These are phyloP conservation scores for Austroboletus eburneus DNA, from an alignment of 768 basidiomycete genomes.

Conservation along the genomic window DNA sequence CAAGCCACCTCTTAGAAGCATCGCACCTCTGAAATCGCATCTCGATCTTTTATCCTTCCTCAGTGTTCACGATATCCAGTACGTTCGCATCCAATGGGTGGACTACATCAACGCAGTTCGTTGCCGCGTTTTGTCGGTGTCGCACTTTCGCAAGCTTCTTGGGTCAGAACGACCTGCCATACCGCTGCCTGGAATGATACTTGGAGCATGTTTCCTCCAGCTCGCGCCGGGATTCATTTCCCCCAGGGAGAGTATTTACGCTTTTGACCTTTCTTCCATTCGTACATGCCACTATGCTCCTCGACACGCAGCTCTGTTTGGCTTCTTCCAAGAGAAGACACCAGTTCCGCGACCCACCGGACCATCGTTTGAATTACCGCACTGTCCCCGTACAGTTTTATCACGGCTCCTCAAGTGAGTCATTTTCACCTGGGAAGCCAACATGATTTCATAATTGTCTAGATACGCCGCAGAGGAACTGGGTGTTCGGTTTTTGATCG, in stretches of 20 bases:
- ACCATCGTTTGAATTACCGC: conserved; percentile 39
- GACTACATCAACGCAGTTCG: conserved; percentile 58
- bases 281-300: conserved; percentile 54
- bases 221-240: conserved; percentile 47
- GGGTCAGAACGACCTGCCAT: conserved; percentile 52
- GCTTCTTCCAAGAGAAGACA: conserved; percentile 62
- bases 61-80: conserved; percentile 20
- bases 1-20: background rate
- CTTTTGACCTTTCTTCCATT: conserved; percentile 51
- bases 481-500: conserved; percentile 54
- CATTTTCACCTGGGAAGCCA: background rate
- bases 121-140: conserved; percentile 54
- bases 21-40: background rate
- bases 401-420: conserved; percentile 47
- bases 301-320: conserved; percentile 59
- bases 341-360: conserved; percentile 32
- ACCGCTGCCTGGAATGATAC: conserved; percentile 37
- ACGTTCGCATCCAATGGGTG: conserved; percentile 63
- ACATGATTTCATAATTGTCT: background rate
- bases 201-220: conserved; percentile 50
- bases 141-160: conserved; percentile 46
- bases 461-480: conserved; percentile 32
- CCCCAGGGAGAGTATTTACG: conserved; percentile 58
- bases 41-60: conserved; percentile 4
- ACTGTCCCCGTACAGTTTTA: conserved; percentile 60